Percentiles rank a stretch among this genome's conserved stretches.
Evolutionary conservation across 805 yeast genomes (phyloP).

Genomic region (Wickerhamomyces mucosus): DNA sequence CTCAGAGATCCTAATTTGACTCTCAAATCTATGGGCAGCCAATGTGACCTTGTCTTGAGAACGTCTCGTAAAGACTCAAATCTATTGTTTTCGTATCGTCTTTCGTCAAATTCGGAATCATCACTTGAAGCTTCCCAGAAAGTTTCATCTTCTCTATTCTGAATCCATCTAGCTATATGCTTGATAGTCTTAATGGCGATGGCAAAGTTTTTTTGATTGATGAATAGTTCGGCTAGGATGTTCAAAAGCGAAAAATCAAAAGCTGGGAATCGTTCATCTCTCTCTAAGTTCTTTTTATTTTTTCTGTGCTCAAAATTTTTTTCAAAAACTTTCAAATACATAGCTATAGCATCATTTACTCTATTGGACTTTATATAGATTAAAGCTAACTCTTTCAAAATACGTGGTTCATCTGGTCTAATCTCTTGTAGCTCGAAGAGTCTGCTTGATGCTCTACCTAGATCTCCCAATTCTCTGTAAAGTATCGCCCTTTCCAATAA

Average conservation of each 20-base stretch:
- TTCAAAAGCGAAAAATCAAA: slow-evolving; percentile 90
- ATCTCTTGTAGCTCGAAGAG: slow-evolving; percentile 46
- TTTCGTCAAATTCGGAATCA: slow-evolving; percentile 78
- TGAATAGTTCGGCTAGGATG: slow-evolving; percentile 69
- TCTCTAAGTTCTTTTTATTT: slow-evolving; percentile 4
- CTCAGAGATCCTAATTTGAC: slow-evolving; percentile 72
- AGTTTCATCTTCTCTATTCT: slow-evolving; percentile 44
- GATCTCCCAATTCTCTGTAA: slow-evolving; percentile 56
- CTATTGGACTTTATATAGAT: slow-evolving; percentile 41
- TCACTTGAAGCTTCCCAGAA: slow-evolving; percentile 40
- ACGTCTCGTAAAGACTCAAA: slow-evolving; percentile 29
- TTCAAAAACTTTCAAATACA: slow-evolving; percentile 56
- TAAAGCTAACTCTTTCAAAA: slow-evolving; percentile 53
- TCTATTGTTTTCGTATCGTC: slow-evolving; percentile 42
- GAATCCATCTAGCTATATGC: slow-evolving; percentile 75
- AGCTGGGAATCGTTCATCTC: slow-evolving; percentile 30
- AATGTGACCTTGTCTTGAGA: slow-evolving; percentile 29
- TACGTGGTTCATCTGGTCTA: slow-evolving; percentile 50
- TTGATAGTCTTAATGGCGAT: slow-evolving; percentile 60
- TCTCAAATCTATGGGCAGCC: slow-evolving; percentile 80
- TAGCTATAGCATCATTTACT: slow-evolving; percentile 62
- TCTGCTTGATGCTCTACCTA: slow-evolving; percentile 66
- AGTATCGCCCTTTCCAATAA: slow-evolving; percentile 58
- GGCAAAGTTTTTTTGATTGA: slow-evolving; percentile 54
- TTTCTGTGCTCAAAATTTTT: slow-evolving; percentile 40